A percentile compares a stretch with the other conserved stretches of the same genome.
Conservation (phyloP, 768 basidiomycete species). For the Mycena kentingensis region DNA sequence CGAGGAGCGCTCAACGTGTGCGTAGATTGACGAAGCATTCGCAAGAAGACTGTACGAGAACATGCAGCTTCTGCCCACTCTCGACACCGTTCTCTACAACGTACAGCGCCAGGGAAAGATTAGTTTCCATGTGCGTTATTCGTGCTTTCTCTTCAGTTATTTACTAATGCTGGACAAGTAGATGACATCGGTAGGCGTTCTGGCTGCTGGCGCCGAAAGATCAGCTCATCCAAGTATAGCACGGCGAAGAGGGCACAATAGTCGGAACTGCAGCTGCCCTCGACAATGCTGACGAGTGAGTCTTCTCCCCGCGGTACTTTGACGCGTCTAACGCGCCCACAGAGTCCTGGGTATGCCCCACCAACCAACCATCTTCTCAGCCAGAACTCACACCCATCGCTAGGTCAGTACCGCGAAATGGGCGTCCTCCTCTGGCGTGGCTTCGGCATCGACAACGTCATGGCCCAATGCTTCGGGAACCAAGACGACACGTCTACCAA, state of each 20-base stretch:
- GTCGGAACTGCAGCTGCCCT: constrained; percentile 89
- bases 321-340: not conserved
- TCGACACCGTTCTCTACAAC: constrained; percentile 89
- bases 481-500: constrained; percentile 77
- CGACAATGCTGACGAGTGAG: constrained; percentile 82
- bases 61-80: constrained; percentile 77
- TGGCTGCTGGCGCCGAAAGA: constrained; percentile 3
- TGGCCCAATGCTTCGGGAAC: constrained; percentile 93
- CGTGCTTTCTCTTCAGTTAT: not conserved
- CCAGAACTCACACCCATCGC: not conserved
- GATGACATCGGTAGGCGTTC: constrained; percentile 77
- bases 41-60: constrained; percentile 76
- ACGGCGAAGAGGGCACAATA: constrained; percentile 90
- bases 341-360: not conserved
- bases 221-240: constrained; percentile 39
- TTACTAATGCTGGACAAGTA: constrained; percentile 30
- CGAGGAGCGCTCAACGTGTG: not conserved
- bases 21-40: constrained; percentile 66
- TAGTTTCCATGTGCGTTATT: constrained; percentile 74
- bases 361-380: not conserved
- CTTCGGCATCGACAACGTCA: constrained; percentile 74
- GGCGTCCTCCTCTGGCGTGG: constrained; percentile 90
- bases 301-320: not conserved
- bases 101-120: constrained; percentile 94
- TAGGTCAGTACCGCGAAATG: constrained; percentile 92